Conservation (phyloP, 306 rosid genomes). For the Cucurbita argyrosperma region DNA sequence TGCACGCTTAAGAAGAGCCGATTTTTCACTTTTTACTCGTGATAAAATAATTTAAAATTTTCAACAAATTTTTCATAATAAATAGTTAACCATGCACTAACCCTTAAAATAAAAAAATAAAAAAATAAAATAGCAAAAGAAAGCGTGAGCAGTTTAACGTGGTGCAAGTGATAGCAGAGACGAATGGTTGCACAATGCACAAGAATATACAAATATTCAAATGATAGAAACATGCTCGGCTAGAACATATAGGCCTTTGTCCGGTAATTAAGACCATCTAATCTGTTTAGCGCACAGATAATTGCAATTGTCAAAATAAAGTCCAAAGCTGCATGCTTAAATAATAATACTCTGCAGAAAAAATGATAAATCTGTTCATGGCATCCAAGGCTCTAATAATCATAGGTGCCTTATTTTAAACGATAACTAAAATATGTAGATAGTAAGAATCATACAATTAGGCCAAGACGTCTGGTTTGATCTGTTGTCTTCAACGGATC, state of each 20-base stretch:
- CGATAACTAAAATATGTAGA: background rate
- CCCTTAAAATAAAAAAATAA: background rate
- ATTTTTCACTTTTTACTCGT: background rate
- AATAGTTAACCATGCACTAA: background rate
- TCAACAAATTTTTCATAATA: background rate
- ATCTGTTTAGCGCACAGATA: background rate
- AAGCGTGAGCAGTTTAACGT: background rate
- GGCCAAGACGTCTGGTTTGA: constrained; percentile 61
- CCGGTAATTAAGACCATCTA: background rate
- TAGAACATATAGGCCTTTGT: background rate
- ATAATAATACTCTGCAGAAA: background rate
- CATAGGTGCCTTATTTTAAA: background rate
- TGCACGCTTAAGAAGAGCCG: background rate
- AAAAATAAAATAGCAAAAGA: background rate
- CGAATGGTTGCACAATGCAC: background rate
- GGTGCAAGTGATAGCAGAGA: background rate
- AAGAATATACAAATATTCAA: background rate
- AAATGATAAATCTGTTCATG: background rate
- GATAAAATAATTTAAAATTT: background rate
- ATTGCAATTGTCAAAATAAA: background rate
- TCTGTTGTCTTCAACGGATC: constrained; percentile 76
- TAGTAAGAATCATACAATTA: constrained; percentile 36
- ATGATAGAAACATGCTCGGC: background rate
- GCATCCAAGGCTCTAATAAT: background rate
- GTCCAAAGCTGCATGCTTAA: background rate